phyloP scores from a whole-genome alignment of 441 rosid species.

The Lepidium campestre region DNA sequence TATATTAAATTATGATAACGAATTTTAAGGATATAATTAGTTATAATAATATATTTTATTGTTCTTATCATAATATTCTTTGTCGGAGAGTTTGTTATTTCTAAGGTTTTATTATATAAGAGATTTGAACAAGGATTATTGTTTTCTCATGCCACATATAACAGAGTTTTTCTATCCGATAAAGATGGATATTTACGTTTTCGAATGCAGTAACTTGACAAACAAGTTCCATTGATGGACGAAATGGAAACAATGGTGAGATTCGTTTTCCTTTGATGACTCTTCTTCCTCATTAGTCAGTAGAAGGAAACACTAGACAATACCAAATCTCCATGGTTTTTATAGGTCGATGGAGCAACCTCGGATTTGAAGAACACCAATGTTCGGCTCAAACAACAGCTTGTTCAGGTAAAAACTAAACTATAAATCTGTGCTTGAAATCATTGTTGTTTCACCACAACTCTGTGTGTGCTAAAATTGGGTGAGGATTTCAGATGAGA shows the following conservation, averaged over 20 bases:
- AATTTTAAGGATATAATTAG: no score
- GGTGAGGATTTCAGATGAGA: constrained; percentile 52
- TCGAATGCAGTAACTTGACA: constrained; percentile 50
- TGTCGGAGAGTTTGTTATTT: no score
- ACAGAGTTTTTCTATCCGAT: neutral
- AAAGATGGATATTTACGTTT: neutral
- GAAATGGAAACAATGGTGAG: constrained; percentile 62
- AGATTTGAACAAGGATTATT: constrained; percentile 58
- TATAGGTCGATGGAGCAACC: constrained; percentile 57
- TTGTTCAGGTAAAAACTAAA: constrained; percentile 38
- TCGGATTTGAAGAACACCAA: constrained; percentile 51
- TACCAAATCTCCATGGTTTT: constrained; percentile 5
- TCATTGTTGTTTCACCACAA: neutral
- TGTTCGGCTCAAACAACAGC: constrained; percentile 56
- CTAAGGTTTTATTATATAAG: no score
- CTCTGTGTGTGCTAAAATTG: neutral
- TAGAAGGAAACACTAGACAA: neutral
- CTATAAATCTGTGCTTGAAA: neutral
- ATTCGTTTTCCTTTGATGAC: constrained; percentile 1
- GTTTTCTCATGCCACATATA: neutral
- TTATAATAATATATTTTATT: no score
- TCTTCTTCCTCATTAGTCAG: neutral
- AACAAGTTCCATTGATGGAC: constrained; percentile 62
- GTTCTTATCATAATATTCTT: no score
- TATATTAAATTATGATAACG: no score